Conservation (phyloP, 805 yeast genomes). For the Wickerhamiella shivajii region DNA sequence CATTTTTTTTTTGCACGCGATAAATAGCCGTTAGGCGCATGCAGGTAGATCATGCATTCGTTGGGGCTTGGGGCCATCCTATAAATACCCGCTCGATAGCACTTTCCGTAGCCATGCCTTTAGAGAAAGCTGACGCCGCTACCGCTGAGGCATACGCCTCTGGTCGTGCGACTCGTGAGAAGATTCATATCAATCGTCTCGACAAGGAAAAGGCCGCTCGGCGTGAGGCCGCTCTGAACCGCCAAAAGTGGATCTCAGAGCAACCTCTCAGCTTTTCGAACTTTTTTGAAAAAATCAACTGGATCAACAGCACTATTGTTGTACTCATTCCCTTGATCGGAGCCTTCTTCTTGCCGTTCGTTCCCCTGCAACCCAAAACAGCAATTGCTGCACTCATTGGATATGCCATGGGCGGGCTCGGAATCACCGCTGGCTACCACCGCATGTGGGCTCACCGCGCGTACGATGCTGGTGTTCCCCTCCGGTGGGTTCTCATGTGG, state of each 20-base stretch:
- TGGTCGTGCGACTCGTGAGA: conserved; percentile 20
- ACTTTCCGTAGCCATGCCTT: too few relatives aligned
- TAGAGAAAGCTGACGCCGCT: conserved; percentile 21
- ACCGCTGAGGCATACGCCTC: conserved; percentile 25
- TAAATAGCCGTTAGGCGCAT: too few relatives aligned
- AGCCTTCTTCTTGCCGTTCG: conserved; percentile 27
- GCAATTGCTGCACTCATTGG: conserved; percentile 37
- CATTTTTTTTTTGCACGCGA: too few relatives aligned
- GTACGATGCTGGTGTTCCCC: conserved; percentile 31
- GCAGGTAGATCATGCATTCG: too few relatives aligned
- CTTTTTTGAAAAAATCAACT: conserved; percentile 60
- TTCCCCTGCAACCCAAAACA: conserved; percentile 38
- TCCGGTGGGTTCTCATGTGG: conserved; percentile 39
- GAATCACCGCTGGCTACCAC: conserved; percentile 75
- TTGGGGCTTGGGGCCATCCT: too few relatives aligned
- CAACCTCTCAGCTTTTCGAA: conserved; percentile 61
- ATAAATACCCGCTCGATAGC: too few relatives aligned
- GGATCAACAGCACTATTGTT: conserved; percentile 51
- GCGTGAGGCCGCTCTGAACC: conserved; percentile 11
- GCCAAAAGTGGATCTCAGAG: conserved; percentile 43
- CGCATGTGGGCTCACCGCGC: conserved; percentile 57
- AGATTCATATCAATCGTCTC: conserved; percentile 20
- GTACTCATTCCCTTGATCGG: conserved; percentile 43
- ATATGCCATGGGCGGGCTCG: conserved; percentile 48
- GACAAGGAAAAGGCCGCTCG: conserved; percentile 11